Conservation (phyloP, 495 filamentous ascomycete genomes). For the Friedmanniomyces endolithicus region DNA sequence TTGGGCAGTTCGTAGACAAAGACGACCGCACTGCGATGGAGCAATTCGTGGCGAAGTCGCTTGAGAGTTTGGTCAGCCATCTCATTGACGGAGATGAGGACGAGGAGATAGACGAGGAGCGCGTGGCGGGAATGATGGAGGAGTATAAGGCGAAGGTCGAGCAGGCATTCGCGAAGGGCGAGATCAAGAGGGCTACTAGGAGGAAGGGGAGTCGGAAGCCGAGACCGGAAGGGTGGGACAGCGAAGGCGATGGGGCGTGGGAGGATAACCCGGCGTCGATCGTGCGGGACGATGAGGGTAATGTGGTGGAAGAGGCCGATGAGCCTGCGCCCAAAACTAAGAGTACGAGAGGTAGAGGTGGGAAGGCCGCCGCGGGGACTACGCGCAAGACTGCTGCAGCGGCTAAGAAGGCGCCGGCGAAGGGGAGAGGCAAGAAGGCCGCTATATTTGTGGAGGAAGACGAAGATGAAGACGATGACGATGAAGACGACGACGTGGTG, state of each 20-base stretch:
- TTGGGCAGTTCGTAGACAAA: conserved; percentile 86
- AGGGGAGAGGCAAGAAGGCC: conserved; percentile 30
- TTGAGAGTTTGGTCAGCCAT: conserved; percentile 63
- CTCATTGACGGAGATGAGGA: conserved; percentile 36
- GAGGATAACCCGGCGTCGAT: conserved; percentile 62
- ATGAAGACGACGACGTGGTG: conserved; percentile 43
- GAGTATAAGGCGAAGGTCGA: conserved; percentile 58
- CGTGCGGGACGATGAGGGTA: conserved; percentile 30
- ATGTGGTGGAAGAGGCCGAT: background rate
- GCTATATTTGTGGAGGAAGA: conserved; percentile 45
- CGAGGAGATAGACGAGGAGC: conserved; percentile 54
- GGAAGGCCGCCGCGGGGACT: conserved; percentile 31
- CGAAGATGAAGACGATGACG: conserved; percentile 43
- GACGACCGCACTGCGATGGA: conserved; percentile 91
- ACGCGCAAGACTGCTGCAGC: conserved; percentile 14
- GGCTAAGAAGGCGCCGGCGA: conserved; percentile 24
- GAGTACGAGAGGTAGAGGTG: conserved; percentile 27
- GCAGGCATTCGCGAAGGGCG: conserved; percentile 54
- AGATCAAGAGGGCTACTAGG: conserved; percentile 42
- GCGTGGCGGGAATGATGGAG: conserved; percentile 59
- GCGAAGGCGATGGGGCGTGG: conserved; percentile 75
- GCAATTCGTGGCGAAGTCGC: conserved; percentile 69
- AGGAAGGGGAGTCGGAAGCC: conserved; percentile 55
- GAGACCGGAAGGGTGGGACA: conserved; percentile 72
- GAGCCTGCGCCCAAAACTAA: background rate